A percentile compares a stretch with the other conserved stretches of the same genome.
Conservation (phyloP, 371 early-diverging fungal genomes). For the Rhizopus delemar region DNA sequence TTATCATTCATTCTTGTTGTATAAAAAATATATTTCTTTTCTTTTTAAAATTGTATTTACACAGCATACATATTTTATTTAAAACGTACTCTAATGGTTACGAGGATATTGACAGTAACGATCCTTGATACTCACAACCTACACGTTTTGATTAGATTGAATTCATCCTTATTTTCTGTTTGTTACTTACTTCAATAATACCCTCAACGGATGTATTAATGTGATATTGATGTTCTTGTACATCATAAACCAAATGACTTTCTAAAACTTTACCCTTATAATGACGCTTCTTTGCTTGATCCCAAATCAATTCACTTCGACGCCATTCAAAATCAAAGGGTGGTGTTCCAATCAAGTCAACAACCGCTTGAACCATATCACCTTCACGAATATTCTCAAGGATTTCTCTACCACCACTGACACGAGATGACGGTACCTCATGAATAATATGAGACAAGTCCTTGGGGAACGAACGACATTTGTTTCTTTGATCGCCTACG, state of each 20-base stretch:
- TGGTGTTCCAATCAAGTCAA: slow-evolving; percentile 52
- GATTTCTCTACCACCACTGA: slow-evolving; percentile 52
- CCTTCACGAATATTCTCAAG: slow-evolving; percentile 56
- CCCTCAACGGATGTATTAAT: slow-evolving; percentile 55
- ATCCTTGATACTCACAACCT: slow-evolving; percentile 50
- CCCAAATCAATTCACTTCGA: slow-evolving; percentile 48
- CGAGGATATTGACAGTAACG: slow-evolving; percentile 47
- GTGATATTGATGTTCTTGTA: slow-evolving; percentile 40
- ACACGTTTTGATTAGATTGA: not conserved
- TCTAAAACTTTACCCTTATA: slow-evolving; percentile 50
- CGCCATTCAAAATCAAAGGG: slow-evolving; percentile 61
- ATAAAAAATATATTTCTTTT: not conserved
- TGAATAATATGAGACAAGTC: slow-evolving; percentile 44
- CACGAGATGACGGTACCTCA: slow-evolving; percentile 48
- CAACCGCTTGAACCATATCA: slow-evolving; percentile 52
- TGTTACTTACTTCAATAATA: slow-evolving; percentile 45
- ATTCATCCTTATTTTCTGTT: not conserved
- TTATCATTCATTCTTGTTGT: slow-evolving; percentile 3
- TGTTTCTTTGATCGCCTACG: slow-evolving; percentile 54
- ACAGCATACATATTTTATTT: not conserved
- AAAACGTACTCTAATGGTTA: not conserved
- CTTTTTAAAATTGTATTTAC: slow-evolving; percentile 10
- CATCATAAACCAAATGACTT: slow-evolving; percentile 45
- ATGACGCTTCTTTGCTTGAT: slow-evolving; percentile 36
- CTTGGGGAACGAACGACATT: slow-evolving; percentile 50